Base-by-base conservation (phyloP, 1,284 basidiomycete genomes). In the Ceratobasidium sp. region DNA sequence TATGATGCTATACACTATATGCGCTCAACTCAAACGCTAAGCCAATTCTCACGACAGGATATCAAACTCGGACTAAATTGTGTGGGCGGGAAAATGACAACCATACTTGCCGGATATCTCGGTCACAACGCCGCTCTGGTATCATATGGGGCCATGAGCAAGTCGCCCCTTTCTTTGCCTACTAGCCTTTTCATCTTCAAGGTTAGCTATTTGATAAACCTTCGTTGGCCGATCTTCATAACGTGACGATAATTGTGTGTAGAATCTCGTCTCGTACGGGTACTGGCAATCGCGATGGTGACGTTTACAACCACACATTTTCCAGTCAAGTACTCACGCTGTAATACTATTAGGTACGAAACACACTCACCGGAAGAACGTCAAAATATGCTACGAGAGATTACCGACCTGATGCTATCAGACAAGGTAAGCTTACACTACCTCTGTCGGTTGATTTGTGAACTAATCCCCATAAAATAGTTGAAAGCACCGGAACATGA, bases 91-190 rank as follows among this genome's bases (percentile, higher is more conserved):
- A 87, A 88, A 59, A 87, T 91, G 62, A 94, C 93, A 0, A 89
- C 89, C 0, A 81, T 87, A 2, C 93, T 96, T 91, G 87, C 89
- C 1, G 89, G 90, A 68, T 85, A 92, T 15, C 86, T 96, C 1
- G 91, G 82, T 12, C 82, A 86, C 52, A 86, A 92, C 80, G 91
- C 92, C 1, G 91, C 92, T 80, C 85, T 95, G 1, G 92, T 96
- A 10, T 94, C 95, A 0, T 96, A 96, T 79, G 95, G 95, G 38
- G 94, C 92, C 6, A 96, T 96, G 95, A 93, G 94, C 2, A 94
- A 93, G 83, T 88, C 92, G 73, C 94, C 94, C 0, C 84, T 96
- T 12, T 88, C 89, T 1, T 83, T 96, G n/a, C 93, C 95, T 0
- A 92, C 93, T 0, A 92, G 92, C 0, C 85, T 91, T 20, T 92